Evolutionary conservation across 257 asterid genomes (phyloP).

Genomic region (Solanum virginianum): DNA sequence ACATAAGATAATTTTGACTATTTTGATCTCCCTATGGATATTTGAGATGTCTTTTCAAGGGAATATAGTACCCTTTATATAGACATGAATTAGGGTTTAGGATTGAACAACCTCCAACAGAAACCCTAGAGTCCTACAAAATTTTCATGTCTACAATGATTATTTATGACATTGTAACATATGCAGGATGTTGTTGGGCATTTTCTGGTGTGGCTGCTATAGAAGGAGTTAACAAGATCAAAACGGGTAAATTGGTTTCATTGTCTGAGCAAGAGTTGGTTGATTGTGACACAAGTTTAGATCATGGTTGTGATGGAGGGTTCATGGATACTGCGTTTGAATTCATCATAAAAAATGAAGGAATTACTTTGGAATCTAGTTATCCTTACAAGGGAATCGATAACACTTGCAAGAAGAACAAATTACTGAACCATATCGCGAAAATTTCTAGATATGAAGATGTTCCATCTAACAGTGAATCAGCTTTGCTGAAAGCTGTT

Average conservation of each 20-base stretch:
- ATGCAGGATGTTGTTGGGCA: background rate
- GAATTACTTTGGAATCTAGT: slow-evolving; percentile 20
- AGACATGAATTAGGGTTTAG: too few relatives aligned
- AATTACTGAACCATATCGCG: background rate
- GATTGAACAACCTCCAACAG: too few relatives aligned
- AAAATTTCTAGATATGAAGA: background rate
- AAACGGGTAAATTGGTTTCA: slow-evolving; percentile 16
- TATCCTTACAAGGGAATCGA: slow-evolving; percentile 22
- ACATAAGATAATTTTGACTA: too few relatives aligned
- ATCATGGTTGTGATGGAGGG: slow-evolving; percentile 19
- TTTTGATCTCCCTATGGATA: too few relatives aligned
- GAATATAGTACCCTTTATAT: too few relatives aligned
- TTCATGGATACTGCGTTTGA: slow-evolving; percentile 1
- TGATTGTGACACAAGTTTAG: slow-evolving; percentile 24
- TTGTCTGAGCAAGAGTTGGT: background rate
- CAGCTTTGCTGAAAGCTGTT: slow-evolving; percentile 12
- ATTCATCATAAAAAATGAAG: slow-evolving; percentile 15
- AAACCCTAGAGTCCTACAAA: too few relatives aligned
- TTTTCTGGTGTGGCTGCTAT: slow-evolving; percentile 34
- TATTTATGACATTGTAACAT: background rate
- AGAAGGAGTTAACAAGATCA: slow-evolving; percentile 30
- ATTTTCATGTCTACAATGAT: background rate
- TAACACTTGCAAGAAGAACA: slow-evolving; percentile 18
- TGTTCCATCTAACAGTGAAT: slow-evolving; percentile 25
- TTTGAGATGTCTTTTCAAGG: too few relatives aligned